Conservation (phyloP, 1,284 basidiomycete genomes). For the Cystobasidium slooffiae region DNA sequence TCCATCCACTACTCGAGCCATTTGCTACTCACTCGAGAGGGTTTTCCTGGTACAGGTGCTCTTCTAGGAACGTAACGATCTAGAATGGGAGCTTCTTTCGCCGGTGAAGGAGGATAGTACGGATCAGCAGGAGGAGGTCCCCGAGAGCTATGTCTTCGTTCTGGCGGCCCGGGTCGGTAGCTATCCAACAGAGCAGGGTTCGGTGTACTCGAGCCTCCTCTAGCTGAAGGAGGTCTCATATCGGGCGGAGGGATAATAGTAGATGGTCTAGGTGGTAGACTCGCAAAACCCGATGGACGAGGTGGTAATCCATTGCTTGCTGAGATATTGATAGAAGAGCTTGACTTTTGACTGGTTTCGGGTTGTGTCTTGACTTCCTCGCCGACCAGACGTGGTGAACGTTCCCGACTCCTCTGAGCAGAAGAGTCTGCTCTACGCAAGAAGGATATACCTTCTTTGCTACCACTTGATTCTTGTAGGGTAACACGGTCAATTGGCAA, state of each 20-base stretch:
- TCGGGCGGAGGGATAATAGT: background rate
- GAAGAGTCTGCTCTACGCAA: too few relatives aligned
- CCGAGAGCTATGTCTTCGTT: conserved; percentile 1
- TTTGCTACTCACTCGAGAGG: background rate
- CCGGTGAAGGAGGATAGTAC: background rate
- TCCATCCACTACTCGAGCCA: too few relatives aligned
- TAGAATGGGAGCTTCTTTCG: conserved; percentile 1
- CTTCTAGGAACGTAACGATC: conserved; percentile 17
- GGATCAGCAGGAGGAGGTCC: conserved; percentile 6
- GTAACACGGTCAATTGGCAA: too few relatives aligned
- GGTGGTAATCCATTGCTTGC: background rate
- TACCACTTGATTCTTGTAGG: too few relatives aligned
- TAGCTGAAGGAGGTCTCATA: background rate
- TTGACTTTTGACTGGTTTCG: background rate
- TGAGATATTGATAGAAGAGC: background rate
- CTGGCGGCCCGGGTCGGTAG: conserved; percentile 9
- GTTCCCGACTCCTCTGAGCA: background rate
- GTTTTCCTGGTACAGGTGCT: background rate
- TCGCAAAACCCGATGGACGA: conserved; percentile 6
- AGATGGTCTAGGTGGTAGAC: conserved; percentile 15
- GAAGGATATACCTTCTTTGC: too few relatives aligned
- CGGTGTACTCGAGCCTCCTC: conserved; percentile 8
- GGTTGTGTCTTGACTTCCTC: background rate
- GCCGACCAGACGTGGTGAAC: background rate
- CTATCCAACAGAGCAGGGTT: conserved; percentile 18